Evolutionary conservation across 345 rosid species (phyloP).

Genomic region (Populus euphratica): DNA sequence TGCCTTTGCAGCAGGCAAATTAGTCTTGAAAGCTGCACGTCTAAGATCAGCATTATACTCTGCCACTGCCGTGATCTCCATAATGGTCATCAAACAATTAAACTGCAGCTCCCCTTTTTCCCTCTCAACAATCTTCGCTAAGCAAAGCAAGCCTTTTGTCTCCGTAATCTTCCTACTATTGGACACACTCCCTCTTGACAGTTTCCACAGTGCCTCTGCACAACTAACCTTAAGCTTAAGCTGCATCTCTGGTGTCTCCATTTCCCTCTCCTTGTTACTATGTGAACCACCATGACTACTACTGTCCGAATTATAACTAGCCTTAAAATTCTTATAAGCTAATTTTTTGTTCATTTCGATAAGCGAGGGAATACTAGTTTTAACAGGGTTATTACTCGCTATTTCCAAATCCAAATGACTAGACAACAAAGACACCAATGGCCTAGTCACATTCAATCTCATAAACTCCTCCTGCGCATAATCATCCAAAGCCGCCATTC

Average conservation of each 20-base stretch:
- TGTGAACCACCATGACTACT: constrained; percentile 37
- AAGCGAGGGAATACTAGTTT: constrained; percentile 45
- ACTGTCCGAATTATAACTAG: constrained; percentile 31
- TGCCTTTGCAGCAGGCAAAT: constrained; percentile 60
- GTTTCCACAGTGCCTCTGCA: constrained; percentile 48
- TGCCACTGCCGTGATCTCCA: constrained; percentile 47
- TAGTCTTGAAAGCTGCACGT: constrained; percentile 52
- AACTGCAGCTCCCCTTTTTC: constrained; percentile 48
- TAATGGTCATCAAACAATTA: constrained; percentile 48
- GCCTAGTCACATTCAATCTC: constrained; percentile 45
- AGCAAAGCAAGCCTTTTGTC: constrained; percentile 52
- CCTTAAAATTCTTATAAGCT: constrained; percentile 8
- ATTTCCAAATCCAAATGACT: constrained; percentile 32
- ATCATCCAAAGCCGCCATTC: constrained; percentile 44
- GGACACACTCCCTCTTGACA: constrained; percentile 35
- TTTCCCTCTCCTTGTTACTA: constrained; percentile 42
- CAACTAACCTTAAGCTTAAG: constrained; percentile 41
- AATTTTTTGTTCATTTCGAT: constrained; percentile 53
- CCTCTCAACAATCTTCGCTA: constrained; percentile 44
- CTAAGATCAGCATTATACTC: constrained; percentile 50
- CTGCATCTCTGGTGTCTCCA: constrained; percentile 37
- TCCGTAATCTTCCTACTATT: constrained; percentile 50
- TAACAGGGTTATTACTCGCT: constrained; percentile 21
- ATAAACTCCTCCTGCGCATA: constrained; percentile 46
- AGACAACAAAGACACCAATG: constrained; percentile 43